Percentiles rank a stretch among this genome's conserved stretches.
phyloP scores from a whole-genome alignment of 495 filamentous ascomycete genomes.

The Letharia lupina region DNA sequence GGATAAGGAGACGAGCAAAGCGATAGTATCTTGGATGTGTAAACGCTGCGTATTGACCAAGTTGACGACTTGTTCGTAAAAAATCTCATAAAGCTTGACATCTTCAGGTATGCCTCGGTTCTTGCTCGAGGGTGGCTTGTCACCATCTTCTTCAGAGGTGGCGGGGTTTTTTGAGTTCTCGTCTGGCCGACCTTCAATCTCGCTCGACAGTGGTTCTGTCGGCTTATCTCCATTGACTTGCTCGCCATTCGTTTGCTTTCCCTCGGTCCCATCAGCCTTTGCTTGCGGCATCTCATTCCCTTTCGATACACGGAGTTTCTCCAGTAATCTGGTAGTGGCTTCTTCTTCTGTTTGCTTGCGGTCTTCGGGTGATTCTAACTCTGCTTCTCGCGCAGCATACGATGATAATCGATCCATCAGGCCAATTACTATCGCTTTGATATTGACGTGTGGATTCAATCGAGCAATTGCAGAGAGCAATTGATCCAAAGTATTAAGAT shows the following conservation, averaged over 20 bases:
- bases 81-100: slow-evolving; percentile 91
- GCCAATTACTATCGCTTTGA: slow-evolving; percentile 96
- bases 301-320: slow-evolving; percentile 66
- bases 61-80: slow-evolving; percentile 92
- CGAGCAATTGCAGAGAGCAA: slow-evolving; percentile 84
- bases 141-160: slow-evolving; percentile 25
- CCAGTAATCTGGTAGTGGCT: slow-evolving; percentile 63
- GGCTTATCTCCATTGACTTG: slow-evolving; percentile 41
- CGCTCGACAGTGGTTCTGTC: slow-evolving; percentile 23
- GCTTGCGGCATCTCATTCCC: slow-evolving; percentile 40
- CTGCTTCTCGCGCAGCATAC: slow-evolving; percentile 82
- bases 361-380: slow-evolving; percentile 64
- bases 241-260: slow-evolving; percentile 22
- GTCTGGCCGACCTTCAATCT: slow-evolving; percentile 27
- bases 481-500: slow-evolving; percentile 91
- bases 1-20: slow-evolving; percentile 79
- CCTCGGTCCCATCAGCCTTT: slow-evolving; percentile 22
- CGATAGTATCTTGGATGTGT: slow-evolving; percentile 90
- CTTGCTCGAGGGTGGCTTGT: slow-evolving; percentile 37
- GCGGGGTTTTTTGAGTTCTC: slow-evolving; percentile 26
- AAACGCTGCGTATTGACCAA: slow-evolving; percentile 84
- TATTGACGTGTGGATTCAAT: slow-evolving; percentile 89
- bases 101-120: slow-evolving; percentile 67
- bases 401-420: slow-evolving; percentile 93
- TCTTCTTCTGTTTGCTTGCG: slow-evolving; percentile 73